Evolutionary conservation across 1,284 basidiomycete genomes (phyloP).

Genomic region (Ceratobasidium sp.): DNA sequence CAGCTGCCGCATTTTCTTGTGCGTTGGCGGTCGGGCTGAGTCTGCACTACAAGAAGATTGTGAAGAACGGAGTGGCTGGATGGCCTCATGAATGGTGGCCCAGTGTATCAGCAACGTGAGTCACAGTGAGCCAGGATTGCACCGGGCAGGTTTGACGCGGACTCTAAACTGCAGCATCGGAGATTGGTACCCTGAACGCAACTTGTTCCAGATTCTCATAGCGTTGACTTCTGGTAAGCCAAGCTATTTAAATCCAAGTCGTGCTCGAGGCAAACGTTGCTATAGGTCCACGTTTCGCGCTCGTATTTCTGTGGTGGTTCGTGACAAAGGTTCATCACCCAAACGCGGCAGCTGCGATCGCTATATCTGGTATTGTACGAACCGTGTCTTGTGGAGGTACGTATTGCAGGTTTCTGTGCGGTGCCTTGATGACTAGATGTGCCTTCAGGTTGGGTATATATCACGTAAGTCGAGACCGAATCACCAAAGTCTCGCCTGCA

Average conservation of each 20-base stretch:
- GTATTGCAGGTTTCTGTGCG: not conserved
- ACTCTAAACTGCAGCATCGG: slow-evolving; percentile 69
- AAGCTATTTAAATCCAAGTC: slow-evolving; percentile 48
- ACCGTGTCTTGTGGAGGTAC: slow-evolving; percentile 81
- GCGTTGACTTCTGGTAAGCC: slow-evolving; percentile 80
- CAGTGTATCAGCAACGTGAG: slow-evolving; percentile 90
- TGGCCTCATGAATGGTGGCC: slow-evolving; percentile 95
- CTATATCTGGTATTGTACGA: slow-evolving; percentile 74
- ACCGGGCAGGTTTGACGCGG: not conserved
- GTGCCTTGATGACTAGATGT: not conserved
- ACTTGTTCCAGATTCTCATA: slow-evolving; percentile 90
- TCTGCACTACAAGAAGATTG: slow-evolving; percentile 87
- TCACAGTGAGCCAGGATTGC: slow-evolving; percentile 48
- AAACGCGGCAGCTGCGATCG: slow-evolving; percentile 66
- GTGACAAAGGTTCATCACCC: slow-evolving; percentile 62
- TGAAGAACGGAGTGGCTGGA: slow-evolving; percentile 86
- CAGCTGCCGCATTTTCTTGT: slow-evolving; percentile 73
- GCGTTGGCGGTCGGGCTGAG: slow-evolving; percentile 76
- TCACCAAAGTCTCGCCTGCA: slow-evolving; percentile 1
- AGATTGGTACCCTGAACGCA: slow-evolving; percentile 91
- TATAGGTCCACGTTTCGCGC: slow-evolving; percentile 79
- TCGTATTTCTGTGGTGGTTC: slow-evolving; percentile 80
- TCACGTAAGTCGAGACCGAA: slow-evolving; percentile 63
- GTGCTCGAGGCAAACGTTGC: slow-evolving; percentile 23
- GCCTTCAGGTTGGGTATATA: slow-evolving; percentile 79